Conservation (phyloP, 1,284 basidiomycete genomes). For the Cutaneotrichosporon daszewskae region DNA sequence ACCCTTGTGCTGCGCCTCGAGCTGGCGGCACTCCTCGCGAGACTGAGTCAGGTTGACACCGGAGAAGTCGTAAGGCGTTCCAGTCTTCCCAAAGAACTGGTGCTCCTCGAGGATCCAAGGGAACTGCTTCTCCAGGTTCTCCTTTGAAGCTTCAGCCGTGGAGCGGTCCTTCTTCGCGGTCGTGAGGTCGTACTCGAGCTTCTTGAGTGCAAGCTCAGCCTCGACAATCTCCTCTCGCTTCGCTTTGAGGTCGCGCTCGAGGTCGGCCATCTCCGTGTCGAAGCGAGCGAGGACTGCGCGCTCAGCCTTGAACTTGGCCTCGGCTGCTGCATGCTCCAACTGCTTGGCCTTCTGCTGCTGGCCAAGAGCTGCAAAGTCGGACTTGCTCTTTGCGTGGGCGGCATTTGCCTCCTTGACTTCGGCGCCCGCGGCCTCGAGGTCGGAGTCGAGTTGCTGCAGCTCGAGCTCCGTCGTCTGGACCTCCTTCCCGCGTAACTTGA, state of each 20-base stretch:
- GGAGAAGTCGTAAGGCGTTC: constrained; percentile 77
- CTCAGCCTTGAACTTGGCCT: constrained; percentile 71
- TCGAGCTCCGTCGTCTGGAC: constrained; percentile 82
- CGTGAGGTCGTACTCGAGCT: constrained; percentile 54
- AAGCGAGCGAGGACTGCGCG: constrained; percentile 79
- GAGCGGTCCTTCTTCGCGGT: constrained; percentile 50
- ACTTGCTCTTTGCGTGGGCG: constrained; percentile 56
- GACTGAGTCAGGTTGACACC: constrained; percentile 64
- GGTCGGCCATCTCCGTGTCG: constrained; percentile 76
- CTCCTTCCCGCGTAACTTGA: constrained; percentile 85
- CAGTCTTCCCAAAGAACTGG: constrained; percentile 75
- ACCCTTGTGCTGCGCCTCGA: constrained; percentile 73
- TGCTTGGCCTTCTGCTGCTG: constrained; percentile 62
- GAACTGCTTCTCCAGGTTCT: constrained; percentile 68
- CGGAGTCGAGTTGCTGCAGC: constrained; percentile 75
- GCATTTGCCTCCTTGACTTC: constrained; percentile 60
- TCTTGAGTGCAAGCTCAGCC: constrained; percentile 63
- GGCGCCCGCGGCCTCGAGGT: constrained; percentile 60
- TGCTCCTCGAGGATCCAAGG: constrained; percentile 86
- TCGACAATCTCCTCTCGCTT: constrained; percentile 73
- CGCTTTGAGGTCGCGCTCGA: constrained; percentile 72
- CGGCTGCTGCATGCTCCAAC: constrained; percentile 59
- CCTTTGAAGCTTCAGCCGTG: constrained; percentile 54
- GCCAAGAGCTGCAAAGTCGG: constrained; percentile 42
- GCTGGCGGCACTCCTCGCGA: constrained; percentile 63